These are phyloP conservation scores for Rhinocladiella mackenziei DNA, from an alignment of 2,329 filamentous ascomycete species.

Conservation along the genomic window DNA sequence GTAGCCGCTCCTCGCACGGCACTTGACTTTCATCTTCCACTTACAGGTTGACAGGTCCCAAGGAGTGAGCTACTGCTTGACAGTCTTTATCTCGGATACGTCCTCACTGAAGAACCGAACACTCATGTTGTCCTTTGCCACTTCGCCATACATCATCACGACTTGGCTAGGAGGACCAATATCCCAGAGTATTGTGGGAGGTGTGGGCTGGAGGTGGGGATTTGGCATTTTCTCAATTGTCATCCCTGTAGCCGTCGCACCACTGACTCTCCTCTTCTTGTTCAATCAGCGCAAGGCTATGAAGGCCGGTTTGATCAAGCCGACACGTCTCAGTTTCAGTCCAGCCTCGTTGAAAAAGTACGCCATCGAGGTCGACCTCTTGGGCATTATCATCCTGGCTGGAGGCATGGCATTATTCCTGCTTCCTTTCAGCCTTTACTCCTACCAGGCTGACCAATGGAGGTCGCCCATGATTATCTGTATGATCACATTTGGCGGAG, in stretches of 20 bases:
- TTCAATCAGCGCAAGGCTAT: conserved; percentile 59
- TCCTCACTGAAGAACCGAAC: conserved; percentile 31
- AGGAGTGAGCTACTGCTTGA: no score
- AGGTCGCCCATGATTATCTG: conserved; percentile 45
- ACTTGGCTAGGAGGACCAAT: conserved; percentile 23
- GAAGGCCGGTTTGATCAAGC: conserved; percentile 49
- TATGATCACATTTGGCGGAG: conserved; percentile 51
- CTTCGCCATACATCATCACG: conserved; percentile 31
- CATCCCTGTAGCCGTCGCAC: conserved; percentile 12
- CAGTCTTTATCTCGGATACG: conserved; percentile 32
- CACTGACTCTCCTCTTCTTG: conserved; percentile 48
- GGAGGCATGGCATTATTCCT: conserved; percentile 60
- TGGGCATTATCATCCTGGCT: conserved; percentile 59
- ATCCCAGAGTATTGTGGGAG: conserved; percentile 19
- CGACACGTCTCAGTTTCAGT: conserved; percentile 45
- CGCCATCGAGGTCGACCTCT: conserved; percentile 56
- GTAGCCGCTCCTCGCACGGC: no score
- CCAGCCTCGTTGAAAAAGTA: conserved; percentile 47
- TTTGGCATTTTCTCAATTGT: conserved; percentile 31
- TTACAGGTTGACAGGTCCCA: no score
- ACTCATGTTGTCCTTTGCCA: conserved; percentile 16
- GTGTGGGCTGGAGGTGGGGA: conserved; percentile 26
- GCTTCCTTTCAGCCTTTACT: conserved; percentile 59
- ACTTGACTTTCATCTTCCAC: no score
- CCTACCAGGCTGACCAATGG: conserved; percentile 40